Base-by-base conservation (phyloP, 148 eudicot genomes). In the Rhododendron simsii region DNA sequence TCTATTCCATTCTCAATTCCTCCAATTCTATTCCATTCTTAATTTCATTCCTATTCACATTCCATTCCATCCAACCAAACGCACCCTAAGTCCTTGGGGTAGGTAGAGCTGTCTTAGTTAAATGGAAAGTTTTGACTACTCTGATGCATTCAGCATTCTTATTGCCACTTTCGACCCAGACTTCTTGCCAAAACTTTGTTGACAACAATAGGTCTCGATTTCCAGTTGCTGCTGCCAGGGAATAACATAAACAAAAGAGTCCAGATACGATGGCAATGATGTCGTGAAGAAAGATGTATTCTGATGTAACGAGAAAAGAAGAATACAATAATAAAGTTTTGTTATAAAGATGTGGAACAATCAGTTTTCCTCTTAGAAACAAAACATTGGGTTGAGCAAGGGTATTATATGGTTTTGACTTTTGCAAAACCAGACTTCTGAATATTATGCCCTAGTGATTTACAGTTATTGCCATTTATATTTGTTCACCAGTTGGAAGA, bases 401-500 rank as follows among this genome's bases (percentile, higher is more conserved):
- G 28, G 73, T 57, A 65, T 26, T 65, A 65, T n/a, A 30, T 33
- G n/a, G 81, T 7, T 78, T 7, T 78, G n/a, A 45, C 48, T 78
- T 44, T 44, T 44, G 3, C 39, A 21, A 78, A 78, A 45, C 23
- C 81, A 44, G 51, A 78, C 21, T 5, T 45, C 55, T 41, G 28
- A 78, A 44, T 47, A 9, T 47, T 45, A 3, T 9, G 16, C 45
- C 13, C 11, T 51, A 81, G 5, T 30, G 83, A 5, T 55, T 23
- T 30, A 55, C 26, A 50, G 5, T 48, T 47, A 44, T 28, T 11
- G 37, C 30, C 35, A 3, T 81, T 55, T 5, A 57, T 55, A 81
- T 81, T 81, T 80, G 82, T 50, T 6, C 5, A 59, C 61, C 84
- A 81, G 59, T 57, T 65, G 35, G 83, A 51, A 55, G 45, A 81